Evolutionary conservation across 2,329 filamentous ascomycete genomes (phyloP).

Genomic region (Paracorniculantispora psalliotae): DNA sequence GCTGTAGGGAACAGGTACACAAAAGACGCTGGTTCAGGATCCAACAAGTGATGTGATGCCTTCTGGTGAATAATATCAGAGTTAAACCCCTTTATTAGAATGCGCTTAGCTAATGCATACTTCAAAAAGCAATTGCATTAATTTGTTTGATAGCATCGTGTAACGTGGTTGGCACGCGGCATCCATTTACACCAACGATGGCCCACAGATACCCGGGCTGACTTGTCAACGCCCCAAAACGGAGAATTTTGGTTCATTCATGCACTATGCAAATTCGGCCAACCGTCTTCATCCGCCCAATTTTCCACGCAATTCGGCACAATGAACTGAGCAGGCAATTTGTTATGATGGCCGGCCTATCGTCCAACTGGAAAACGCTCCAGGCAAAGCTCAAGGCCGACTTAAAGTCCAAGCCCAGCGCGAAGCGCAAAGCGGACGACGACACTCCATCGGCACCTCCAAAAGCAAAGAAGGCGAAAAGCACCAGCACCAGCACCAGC

Average conservation of each 20-base stretch:
- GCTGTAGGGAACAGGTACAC: background rate
- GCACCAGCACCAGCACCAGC: background rate
- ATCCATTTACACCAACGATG: background rate
- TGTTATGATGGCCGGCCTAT: conserved; percentile 42
- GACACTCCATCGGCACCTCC: conserved; percentile 18
- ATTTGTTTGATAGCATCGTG: too few species aligned
- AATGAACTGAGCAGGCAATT: background rate
- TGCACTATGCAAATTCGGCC: background rate
- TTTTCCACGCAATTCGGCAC: background rate
- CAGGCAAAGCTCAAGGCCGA: conserved; percentile 56
- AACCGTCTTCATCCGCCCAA: background rate
- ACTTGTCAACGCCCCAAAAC: background rate
- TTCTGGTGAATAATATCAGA: too few species aligned
- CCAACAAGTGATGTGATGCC: too few species aligned
- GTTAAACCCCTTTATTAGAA: too few species aligned
- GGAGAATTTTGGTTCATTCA: background rate
- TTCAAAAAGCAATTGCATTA: too few species aligned
- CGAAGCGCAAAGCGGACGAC: conserved; percentile 38
- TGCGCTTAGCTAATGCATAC: too few species aligned
- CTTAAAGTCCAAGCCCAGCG: conserved; percentile 31
- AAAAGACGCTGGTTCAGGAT: too few species aligned
- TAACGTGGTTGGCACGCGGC: too few species aligned
- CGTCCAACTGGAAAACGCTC: conserved; percentile 74
- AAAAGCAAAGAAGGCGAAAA: conserved; percentile 27
- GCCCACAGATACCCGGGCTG: background rate